Base-by-base conservation (phyloP, 345 rosid genomes). In the Eucalyptus melliodora region DNA sequence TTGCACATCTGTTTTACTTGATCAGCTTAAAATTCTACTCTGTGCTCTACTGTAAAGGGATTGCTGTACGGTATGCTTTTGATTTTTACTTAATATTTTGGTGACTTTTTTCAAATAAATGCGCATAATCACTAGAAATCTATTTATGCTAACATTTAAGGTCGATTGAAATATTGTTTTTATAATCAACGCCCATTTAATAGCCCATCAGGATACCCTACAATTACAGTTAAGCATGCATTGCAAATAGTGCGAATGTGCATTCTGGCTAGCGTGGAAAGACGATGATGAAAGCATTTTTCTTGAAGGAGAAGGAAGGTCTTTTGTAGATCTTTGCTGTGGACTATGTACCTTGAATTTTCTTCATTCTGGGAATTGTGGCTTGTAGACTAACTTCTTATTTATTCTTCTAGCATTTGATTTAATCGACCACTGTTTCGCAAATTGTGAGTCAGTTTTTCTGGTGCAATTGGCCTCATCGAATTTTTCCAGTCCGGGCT, bases 401-500 rank as follows among this genome's bases (percentile, higher is more conserved):
- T 67, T n/a, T n/a, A 16, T n/a, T 65, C 55, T 51, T 51, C 77
- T n/a, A 65, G 37, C 77, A 65, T n/a, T n/a, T n/a, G 77, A 65
- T 65, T n/a, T 7, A n/a, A 67, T 3, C 16, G 21, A n/a, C 23
- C 40, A n/a, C 23, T 67, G 6, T 15, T 67, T 67, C 31, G 6
- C 77, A 67, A n/a, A n/a, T n/a, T 67, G 10, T 16, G 40, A 67
- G 82, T 80, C 87, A 56, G 80, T 72, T 55, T 91, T 92, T 86
- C 53, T 88, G 86, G 89, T 94, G 92, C 90, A 95, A 97, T 50
- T 97, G 99, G 99, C 96, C 97, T 90, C 97, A 97, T 93, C 95
- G 98, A 81, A 94, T 97, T 88, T 95, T 95, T 92, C 99, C 99
- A 13, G 93, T 97, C 90, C 98, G 96, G 93, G 96, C 98, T 86